Evolutionary conservation across 306 rosid species (phyloP).

Genomic region (Cicer chorassanicum): DNA sequence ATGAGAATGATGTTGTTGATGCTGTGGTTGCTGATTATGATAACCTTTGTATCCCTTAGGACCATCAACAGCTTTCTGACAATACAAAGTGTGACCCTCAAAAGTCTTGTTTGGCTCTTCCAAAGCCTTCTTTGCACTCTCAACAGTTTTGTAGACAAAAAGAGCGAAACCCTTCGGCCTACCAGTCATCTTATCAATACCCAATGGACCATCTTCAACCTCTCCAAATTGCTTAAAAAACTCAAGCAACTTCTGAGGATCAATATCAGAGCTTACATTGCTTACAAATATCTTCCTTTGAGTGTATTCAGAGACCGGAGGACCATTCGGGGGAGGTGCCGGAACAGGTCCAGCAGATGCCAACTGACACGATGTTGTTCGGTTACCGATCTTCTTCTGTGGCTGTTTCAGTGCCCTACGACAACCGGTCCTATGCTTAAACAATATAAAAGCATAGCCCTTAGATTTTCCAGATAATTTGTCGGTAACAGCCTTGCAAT

Average conservation of each 20-base stretch:
- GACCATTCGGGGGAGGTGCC: slow-evolving; percentile 46
- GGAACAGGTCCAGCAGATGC: slow-evolving; percentile 72
- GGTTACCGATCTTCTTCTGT: slow-evolving; percentile 63
- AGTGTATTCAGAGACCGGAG: slow-evolving; percentile 53
- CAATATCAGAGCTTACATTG: slow-evolving; percentile 63
- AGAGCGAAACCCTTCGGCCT: slow-evolving; percentile 66
- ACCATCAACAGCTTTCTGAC: slow-evolving; percentile 74
- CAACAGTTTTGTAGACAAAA: slow-evolving; percentile 57
- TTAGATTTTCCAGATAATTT: slow-evolving; percentile 68
- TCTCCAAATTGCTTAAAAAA: slow-evolving; percentile 68
- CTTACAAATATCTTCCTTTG: slow-evolving; percentile 72
- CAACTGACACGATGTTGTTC: slow-evolving; percentile 61
- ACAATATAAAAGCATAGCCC: slow-evolving; percentile 73
- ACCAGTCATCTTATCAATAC: slow-evolving; percentile 64
- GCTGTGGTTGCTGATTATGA: slow-evolving; percentile 52
- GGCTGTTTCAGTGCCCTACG: slow-evolving; percentile 64
- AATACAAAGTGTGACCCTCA: slow-evolving; percentile 66
- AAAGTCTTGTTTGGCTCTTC: slow-evolving; percentile 67
- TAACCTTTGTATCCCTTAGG: slow-evolving; percentile 58
- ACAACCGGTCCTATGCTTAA: slow-evolving; percentile 64
- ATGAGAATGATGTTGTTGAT: slow-evolving; percentile 41
- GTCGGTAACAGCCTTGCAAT: slow-evolving; percentile 71
- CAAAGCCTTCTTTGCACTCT: slow-evolving; percentile 64
- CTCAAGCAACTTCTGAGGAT: slow-evolving; percentile 56
- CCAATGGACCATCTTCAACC: slow-evolving; percentile 72